These are phyloP conservation scores for Tremella mesenterica DNA, from an alignment of 768 basidiomycete species.

Conservation along the genomic window DNA sequence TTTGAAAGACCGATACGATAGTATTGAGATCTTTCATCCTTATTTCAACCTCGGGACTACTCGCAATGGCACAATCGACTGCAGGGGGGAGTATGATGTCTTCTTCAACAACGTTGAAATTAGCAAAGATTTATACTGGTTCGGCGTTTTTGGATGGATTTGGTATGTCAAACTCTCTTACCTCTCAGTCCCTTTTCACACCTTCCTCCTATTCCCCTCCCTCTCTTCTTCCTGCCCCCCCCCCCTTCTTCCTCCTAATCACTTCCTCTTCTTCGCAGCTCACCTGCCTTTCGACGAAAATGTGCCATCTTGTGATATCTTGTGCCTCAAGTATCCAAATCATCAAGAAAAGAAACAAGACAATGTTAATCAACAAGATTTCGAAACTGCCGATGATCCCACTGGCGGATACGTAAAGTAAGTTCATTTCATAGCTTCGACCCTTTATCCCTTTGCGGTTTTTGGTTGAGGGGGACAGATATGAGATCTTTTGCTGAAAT, in stretches of 20 bases:
- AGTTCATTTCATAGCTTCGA: not conserved
- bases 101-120: constrained; percentile 23
- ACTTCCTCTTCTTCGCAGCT: not conserved
- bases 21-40: no score
- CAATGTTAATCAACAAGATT: constrained; percentile 20
- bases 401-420: constrained; percentile 36
- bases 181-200: no score
- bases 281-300: not conserved
- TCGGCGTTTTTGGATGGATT: constrained; percentile 34
- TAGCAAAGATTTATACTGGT: constrained; percentile 39
- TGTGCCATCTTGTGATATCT: no score
- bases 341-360: not conserved
- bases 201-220: no score
- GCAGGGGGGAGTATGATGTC: constrained; percentile 9
- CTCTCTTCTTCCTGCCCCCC: no score
- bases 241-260: no score
- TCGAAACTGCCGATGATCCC: constrained; percentile 38
- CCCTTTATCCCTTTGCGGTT: no score
- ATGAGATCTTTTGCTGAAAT: not conserved
- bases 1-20: no score
- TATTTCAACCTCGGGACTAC: no score
- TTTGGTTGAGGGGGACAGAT: not conserved
- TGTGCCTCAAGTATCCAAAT: no score
- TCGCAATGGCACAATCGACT: no score
- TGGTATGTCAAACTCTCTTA: not conserved